Conservation (phyloP, 306 rosid genomes). For the Oxytropis ochrocephala region DNA sequence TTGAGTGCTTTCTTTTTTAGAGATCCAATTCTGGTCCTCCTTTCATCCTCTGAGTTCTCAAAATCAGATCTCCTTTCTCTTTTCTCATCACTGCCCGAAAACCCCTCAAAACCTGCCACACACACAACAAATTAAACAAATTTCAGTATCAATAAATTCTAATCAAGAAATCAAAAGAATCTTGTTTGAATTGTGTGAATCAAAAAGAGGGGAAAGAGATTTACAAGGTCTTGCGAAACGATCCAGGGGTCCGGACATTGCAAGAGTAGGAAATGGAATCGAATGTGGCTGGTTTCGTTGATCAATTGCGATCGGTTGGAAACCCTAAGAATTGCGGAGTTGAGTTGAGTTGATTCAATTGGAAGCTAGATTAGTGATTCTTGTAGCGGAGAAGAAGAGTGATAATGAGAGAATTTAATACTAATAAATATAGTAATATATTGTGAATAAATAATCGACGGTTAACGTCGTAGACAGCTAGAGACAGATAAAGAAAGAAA, state of each 20-base stretch:
- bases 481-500: background rate
- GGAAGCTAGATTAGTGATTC: background rate
- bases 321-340: background rate
- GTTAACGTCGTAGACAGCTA: slow-evolving; percentile 37
- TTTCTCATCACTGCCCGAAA: slow-evolving; percentile 86
- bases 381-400: background rate
- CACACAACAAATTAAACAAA: background rate
- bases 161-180: background rate
- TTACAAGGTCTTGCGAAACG: slow-evolving; percentile 80
- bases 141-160: background rate
- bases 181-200: background rate
- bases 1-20: slow-evolving; percentile 85
- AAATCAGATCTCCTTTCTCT: slow-evolving; percentile 90
- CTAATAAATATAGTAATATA: background rate
- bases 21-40: slow-evolving; percentile 88
- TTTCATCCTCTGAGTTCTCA: slow-evolving; percentile 95
- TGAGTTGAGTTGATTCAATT: background rate
- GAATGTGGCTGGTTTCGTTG: background rate
- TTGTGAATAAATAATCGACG: background rate
- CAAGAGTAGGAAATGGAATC: background rate
- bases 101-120: slow-evolving; percentile 83
- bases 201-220: background rate
- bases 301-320: slow-evolving; percentile 2
- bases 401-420: no score
- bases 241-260: slow-evolving; percentile 80